These are phyloP conservation scores for Suillus brevipes DNA, from an alignment of 768 basidiomycete genomes.

Conservation along the genomic window DNA sequence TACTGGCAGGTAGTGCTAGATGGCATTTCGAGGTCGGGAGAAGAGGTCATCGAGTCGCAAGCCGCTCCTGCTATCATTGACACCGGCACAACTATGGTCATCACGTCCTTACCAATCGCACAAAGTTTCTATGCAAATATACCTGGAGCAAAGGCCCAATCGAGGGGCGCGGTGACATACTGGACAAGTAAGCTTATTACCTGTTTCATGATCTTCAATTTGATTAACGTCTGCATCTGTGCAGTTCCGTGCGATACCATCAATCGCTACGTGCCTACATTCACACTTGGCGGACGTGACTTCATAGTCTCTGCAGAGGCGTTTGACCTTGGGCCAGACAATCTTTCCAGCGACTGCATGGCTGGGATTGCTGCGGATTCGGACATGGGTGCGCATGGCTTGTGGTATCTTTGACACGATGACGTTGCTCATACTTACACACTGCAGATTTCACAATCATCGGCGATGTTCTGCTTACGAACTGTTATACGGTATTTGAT, in stretches of 20 bases:
- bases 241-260: conserved; percentile 22
- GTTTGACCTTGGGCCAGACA: conserved; percentile 41
- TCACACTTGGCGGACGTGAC: conserved; percentile 36
- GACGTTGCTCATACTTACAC: not conserved
- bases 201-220: not conserved
- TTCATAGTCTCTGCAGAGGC: conserved; percentile 33
- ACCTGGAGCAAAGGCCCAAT: conserved; percentile 21
- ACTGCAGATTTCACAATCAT: conserved; percentile 21
- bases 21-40: conserved; percentile 9
- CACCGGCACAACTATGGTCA: conserved; percentile 29
- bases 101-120: conserved; percentile 21
- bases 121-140: conserved; percentile 24
- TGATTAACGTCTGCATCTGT: not conserved
- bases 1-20: conserved; percentile 39
- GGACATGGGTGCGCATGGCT: conserved; percentile 12
- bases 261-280: conserved; percentile 18
- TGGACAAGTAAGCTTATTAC: conserved; percentile 31
- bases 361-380: conserved; percentile 26
- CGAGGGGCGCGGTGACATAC: conserved; percentile 14
- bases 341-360: conserved; percentile 27
- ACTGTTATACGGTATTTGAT: conserved; percentile 29
- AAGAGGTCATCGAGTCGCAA: not conserved
- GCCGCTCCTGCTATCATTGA: conserved; percentile 31
- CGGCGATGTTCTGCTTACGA: conserved; percentile 29
- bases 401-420: not conserved